These are phyloP conservation scores for Exophiala xenobiotica DNA, from an alignment of 2,329 filamentous ascomycete species.

Conservation along the genomic window DNA sequence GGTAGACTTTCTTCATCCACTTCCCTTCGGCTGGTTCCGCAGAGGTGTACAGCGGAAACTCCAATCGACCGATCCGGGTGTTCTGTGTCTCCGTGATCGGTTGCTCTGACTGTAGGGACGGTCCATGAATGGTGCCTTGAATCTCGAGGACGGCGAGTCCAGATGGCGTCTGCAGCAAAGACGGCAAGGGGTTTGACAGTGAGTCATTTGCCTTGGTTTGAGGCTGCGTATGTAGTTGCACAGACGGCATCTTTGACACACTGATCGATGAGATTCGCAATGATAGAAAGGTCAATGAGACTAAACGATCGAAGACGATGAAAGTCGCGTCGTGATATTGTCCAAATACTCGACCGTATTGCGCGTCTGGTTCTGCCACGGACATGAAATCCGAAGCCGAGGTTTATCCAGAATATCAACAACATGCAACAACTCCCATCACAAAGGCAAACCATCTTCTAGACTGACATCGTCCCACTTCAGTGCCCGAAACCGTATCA, in stretches of 20 bases:
- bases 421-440: no score
- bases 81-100: conserved; percentile 33
- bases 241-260: conserved; percentile 41
- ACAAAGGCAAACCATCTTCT: no score
- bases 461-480: no score
- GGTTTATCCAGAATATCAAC: no score
- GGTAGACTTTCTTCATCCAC: conserved; percentile 88
- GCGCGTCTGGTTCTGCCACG: no score
- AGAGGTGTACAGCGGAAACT: conserved; percentile 70
- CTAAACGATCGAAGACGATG: not conserved
- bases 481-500: no score
- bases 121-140: conserved; percentile 84
- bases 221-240: conserved; percentile 39
- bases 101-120: conserved; percentile 40
- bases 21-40: conserved; percentile 58
- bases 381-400: no score
- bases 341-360: no score
- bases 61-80: conserved; percentile 67
- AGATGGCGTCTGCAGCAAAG: conserved; percentile 82
- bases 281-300: no score
- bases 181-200: conserved; percentile 63
- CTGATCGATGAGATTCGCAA: not conserved
- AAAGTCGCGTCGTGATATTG: conserved; percentile 1
- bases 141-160: conserved; percentile 89
- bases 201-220: conserved; percentile 15